A percentile compares a stretch with the other conserved stretches of the same genome.
Evolutionary conservation across 495 filamentous ascomycete genomes (phyloP).

Genomic region (Peziza echinospora): DNA sequence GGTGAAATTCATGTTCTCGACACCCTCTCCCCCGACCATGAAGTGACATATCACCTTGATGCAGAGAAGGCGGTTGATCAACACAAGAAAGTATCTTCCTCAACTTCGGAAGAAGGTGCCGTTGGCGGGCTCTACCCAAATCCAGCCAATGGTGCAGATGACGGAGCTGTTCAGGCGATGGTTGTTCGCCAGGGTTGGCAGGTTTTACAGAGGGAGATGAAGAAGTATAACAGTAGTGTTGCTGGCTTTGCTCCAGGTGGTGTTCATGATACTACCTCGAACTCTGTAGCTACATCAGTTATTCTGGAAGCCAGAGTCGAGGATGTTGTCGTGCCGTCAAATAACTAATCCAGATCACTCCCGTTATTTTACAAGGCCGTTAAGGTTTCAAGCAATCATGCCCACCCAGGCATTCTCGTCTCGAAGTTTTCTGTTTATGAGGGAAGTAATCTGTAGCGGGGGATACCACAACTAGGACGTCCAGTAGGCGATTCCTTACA

Average conservation of each 20-base stretch:
- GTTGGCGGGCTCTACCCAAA: not conserved
- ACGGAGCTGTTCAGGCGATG: not conserved
- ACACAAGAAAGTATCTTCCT: not conserved
- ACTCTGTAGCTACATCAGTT: too few relatives aligned
- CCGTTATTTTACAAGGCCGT: constrained; percentile 35
- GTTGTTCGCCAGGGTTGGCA: not conserved
- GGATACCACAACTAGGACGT: too few relatives aligned
- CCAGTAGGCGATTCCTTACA: too few relatives aligned
- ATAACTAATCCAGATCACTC: not conserved
- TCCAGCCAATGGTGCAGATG: not conserved
- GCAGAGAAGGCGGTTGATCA: not conserved
- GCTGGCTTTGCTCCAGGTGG: too few relatives aligned
- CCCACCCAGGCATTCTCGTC: too few relatives aligned
- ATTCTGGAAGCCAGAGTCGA: constrained; percentile 18
- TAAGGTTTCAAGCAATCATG: too few relatives aligned
- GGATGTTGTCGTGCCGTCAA: not conserved
- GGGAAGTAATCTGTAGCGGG: too few relatives aligned
- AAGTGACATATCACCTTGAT: not conserved
- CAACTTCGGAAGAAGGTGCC: not conserved
- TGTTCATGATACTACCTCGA: too few relatives aligned
- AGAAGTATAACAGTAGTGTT: too few relatives aligned
- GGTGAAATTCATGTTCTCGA: not conserved
- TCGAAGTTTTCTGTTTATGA: too few relatives aligned
- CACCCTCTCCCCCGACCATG: not conserved
- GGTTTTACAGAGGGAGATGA: not conserved